These are phyloP conservation scores for Pichia sp. DNA, from an alignment of 1,139 yeast genomes.

Conservation along the genomic window DNA sequence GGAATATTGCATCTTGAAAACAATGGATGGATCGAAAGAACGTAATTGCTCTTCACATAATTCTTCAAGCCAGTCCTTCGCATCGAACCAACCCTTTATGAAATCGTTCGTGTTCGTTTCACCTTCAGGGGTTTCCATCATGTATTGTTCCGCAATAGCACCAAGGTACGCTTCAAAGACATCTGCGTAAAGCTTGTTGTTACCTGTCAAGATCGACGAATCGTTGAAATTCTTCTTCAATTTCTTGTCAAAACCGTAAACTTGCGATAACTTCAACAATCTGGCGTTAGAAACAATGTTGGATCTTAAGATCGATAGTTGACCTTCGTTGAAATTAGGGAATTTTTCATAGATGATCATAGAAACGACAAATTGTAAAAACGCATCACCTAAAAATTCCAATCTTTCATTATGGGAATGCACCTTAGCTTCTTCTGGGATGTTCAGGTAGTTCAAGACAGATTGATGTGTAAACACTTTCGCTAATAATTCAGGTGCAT, in stretches of 20 bases:
- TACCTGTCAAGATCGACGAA: conserved; percentile 38
- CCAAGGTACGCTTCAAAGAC: conserved; percentile 89
- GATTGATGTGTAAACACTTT: conserved; percentile 88
- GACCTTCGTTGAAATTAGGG: conserved; percentile 78
- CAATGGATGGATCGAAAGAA: conserved; percentile 40
- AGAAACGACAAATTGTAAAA: conserved; percentile 70
- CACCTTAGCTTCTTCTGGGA: conserved; percentile 53
- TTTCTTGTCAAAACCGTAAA: conserved; percentile 65
- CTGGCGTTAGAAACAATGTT: conserved; percentile 70
- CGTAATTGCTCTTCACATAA: conserved; percentile 44
- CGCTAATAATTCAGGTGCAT: conserved; percentile 52
- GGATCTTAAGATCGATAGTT: conserved; percentile 67
- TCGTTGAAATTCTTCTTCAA: conserved; percentile 45
- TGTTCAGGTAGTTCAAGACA: conserved; percentile 53
- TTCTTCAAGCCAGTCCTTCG: conserved; percentile 57
- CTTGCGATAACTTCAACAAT: conserved; percentile 63
- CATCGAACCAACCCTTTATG: conserved; percentile 40
- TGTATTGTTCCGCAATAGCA: conserved; percentile 43
- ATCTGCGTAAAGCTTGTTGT: conserved; percentile 64
- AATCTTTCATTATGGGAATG: conserved; percentile 78
- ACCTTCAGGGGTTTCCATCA: conserved; percentile 21
- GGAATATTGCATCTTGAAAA: conserved; percentile 40
- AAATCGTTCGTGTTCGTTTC: conserved; percentile 45
- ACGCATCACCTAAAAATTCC: conserved; percentile 90
- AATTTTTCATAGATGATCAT: conserved; percentile 61